Conservation (phyloP, 1,139 yeast genomes). For the Nematodospora anomalae region DNA sequence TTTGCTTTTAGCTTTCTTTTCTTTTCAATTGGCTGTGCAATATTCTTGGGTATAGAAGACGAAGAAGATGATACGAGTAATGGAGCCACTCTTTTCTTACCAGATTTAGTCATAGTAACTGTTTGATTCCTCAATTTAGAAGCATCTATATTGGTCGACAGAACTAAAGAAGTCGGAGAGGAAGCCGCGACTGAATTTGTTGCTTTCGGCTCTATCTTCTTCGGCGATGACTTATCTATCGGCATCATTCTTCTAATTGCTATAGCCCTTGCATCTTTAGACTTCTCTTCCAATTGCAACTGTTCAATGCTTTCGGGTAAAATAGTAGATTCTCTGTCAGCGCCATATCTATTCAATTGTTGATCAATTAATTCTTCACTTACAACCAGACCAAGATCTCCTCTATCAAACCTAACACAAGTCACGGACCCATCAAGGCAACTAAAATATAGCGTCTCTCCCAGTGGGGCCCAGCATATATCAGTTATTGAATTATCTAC, state of each 20-base stretch:
- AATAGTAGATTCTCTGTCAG: constrained; percentile 76
- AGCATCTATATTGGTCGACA: constrained; percentile 11
- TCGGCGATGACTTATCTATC: constrained; percentile 4
- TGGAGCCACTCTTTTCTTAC: constrained; percentile 87
- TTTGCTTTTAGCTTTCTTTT: constrained; percentile 8
- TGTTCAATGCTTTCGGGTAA: constrained; percentile 89
- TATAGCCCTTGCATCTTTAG: constrained; percentile 11
- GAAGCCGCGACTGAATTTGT: background rate
- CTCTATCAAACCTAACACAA: constrained; percentile 61
- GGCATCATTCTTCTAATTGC: constrained; percentile 13
- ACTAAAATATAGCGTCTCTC: constrained; percentile 66
- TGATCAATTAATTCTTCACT: constrained; percentile 64
- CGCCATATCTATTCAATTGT: constrained; percentile 82
- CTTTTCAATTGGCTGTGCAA: constrained; percentile 8
- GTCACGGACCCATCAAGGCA: constrained; percentile 86
- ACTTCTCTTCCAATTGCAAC: constrained; percentile 62
- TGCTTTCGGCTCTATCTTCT: constrained; percentile 7
- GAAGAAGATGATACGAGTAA: constrained; percentile 59
- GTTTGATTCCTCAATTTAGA: constrained; percentile 16
- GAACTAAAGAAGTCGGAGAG: constrained; percentile 4
- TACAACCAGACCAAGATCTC: constrained; percentile 74
- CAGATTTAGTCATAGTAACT: constrained; percentile 67
- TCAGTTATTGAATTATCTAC: constrained; percentile 67
- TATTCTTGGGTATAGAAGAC: constrained; percentile 12
- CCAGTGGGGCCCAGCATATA: constrained; percentile 78